phyloP scores from a whole-genome alignment of 1,139 yeast species.

The Suhomyces taliae region DNA sequence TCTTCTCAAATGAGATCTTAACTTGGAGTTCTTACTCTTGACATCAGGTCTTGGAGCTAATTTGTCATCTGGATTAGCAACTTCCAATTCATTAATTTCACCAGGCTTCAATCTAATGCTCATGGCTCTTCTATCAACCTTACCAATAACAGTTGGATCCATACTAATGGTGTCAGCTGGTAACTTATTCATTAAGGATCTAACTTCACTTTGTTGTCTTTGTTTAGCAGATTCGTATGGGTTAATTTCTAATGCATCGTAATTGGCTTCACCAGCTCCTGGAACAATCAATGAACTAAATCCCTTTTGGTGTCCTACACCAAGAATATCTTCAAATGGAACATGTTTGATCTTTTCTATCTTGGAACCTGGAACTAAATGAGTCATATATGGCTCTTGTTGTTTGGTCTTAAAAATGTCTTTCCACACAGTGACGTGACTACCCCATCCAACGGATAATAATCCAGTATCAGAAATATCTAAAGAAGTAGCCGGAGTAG shows the following conservation, averaged over 20 bases:
- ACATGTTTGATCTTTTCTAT: slow-evolving; percentile 71
- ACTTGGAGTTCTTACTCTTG: slow-evolving; percentile 78
- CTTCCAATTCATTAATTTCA: slow-evolving; percentile 45
- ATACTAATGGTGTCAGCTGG: slow-evolving; percentile 90
- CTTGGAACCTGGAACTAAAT: slow-evolving; percentile 75
- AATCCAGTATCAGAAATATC: slow-evolving; percentile 88
- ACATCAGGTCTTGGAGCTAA: slow-evolving; percentile 59
- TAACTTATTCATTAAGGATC: slow-evolving; percentile 80
- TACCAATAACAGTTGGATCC: slow-evolving; percentile 87
- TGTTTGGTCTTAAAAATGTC: slow-evolving; percentile 64
- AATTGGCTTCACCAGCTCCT: slow-evolving; percentile 98
- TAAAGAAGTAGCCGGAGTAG: slow-evolving; percentile 81
- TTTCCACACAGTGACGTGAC: slow-evolving; percentile 89
- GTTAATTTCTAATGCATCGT: slow-evolving; percentile 88
- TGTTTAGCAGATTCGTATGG: slow-evolving; percentile 92
- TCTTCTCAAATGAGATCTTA: slow-evolving; percentile 80
- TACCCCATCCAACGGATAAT: slow-evolving; percentile 89
- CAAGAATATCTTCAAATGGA: slow-evolving; percentile 94
- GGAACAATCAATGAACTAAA: slow-evolving; percentile 83
- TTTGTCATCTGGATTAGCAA: slow-evolving; percentile 36
- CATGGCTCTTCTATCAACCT: slow-evolving; percentile 71
- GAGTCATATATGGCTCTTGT: slow-evolving; percentile 88
- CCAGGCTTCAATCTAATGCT: slow-evolving; percentile 63
- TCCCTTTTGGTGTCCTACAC: slow-evolving; percentile 82
- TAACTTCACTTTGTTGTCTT: slow-evolving; percentile 91